These are phyloP conservation scores for Phytophthora palmivora DNA, from an alignment of 352 stramenopile species.

Conservation along the genomic window DNA sequence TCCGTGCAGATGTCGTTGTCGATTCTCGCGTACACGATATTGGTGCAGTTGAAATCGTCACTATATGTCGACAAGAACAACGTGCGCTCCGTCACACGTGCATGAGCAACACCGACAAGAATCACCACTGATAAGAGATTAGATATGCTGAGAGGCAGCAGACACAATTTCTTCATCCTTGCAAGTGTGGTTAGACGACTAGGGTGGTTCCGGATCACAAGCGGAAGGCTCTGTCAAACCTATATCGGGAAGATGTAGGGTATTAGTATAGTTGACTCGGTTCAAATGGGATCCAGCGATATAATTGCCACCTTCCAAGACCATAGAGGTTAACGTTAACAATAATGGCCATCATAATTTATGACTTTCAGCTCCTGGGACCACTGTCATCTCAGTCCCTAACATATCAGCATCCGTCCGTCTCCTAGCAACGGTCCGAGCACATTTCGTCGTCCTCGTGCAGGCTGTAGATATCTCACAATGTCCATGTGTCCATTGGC, in stretches of 20 bases:
- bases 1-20: conserved; percentile 24
- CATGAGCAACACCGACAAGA: not conserved
- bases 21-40: conserved; percentile 27
- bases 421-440: conserved; percentile 21
- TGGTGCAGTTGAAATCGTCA: conserved; percentile 18
- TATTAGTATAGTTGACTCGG: too few relatives aligned
- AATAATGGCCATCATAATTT: too few relatives aligned
- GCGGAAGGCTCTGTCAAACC: not conserved
- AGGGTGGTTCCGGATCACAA: not conserved
- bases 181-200: not conserved
- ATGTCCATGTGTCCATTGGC: conserved; percentile 38
- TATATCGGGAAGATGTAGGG: not conserved
- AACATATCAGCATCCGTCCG: conserved; percentile 30
- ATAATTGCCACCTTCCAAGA: too few relatives aligned
- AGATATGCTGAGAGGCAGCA: not conserved
- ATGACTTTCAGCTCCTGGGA: too few relatives aligned
- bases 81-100: conserved; percentile 9
- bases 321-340: too few relatives aligned
- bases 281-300: too few relatives aligned
- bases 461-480: conserved; percentile 32
- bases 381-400: not conserved
- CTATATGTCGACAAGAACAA: conserved; percentile 27
- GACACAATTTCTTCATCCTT: not conserved
- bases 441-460: conserved; percentile 8
- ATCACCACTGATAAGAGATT: not conserved